Percentiles rank a stretch among this genome's conserved stretches.
These are phyloP conservation scores for Populus hybrid DNA, from an alignment of 441 rosid species.

Conservation along the genomic window DNA sequence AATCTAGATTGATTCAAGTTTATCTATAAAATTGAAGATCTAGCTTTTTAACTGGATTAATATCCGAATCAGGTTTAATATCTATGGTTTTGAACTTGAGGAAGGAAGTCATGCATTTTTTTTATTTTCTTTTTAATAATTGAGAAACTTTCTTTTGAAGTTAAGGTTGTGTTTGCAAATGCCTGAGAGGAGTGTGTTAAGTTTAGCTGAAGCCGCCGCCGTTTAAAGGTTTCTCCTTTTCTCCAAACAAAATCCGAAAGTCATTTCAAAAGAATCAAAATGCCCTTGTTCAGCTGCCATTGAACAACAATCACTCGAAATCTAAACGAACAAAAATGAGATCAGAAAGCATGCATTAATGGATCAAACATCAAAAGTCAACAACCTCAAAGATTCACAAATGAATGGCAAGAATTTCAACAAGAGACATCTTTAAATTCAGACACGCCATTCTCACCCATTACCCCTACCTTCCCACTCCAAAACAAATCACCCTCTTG, in stretches of 20 bases:
- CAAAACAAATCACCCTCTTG: background rate
- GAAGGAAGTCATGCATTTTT: background rate
- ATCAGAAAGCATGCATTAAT: slow-evolving; percentile 14
- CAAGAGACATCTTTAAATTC: slow-evolving; percentile 38
- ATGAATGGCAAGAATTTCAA: slow-evolving; percentile 68
- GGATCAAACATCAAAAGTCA: slow-evolving; percentile 13
- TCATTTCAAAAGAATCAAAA: background rate
- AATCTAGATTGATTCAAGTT: too few relatives aligned
- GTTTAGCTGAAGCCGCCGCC: background rate
- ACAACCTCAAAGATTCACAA: slow-evolving; percentile 17
- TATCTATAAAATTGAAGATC: too few relatives aligned
- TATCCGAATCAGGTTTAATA: too few relatives aligned
- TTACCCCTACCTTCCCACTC: background rate
- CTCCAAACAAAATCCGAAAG: background rate
- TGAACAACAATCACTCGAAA: background rate
- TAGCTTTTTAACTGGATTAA: too few relatives aligned
- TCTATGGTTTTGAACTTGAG: too few relatives aligned
- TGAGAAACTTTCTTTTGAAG: background rate
- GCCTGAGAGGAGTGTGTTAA: background rate
- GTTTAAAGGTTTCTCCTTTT: background rate
- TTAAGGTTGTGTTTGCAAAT: background rate
- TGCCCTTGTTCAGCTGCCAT: background rate
- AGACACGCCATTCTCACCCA: slow-evolving; percentile 21
- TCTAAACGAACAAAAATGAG: background rate
- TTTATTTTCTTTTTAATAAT: too few relatives aligned